Base-by-base conservation (phyloP, 1,284 basidiomycete genomes). In the Rhodotorula glutinis region DNA sequence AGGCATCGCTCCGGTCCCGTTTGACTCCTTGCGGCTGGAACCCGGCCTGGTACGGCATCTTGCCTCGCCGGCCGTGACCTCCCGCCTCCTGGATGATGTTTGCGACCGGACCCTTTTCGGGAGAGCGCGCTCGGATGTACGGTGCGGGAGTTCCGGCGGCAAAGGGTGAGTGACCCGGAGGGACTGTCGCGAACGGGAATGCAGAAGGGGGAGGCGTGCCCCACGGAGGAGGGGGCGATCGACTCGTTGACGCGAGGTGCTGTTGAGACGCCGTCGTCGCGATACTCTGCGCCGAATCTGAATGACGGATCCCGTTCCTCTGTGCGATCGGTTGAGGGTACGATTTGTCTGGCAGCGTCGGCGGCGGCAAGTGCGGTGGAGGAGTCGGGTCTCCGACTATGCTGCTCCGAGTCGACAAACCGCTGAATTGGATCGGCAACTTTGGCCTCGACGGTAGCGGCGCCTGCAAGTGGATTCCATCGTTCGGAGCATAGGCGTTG, bases 1-100 rank as follows among this genome's bases (percentile, higher is more conserved):
- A 74, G 27, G 64, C 64, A 16, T 65, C 65, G 11, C 66, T 73
- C 23, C 69, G 29, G 38, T 73, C 72, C 14, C 61, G 13, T 57
- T 62, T 47, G 23, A 74, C 72, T 1, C 73, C 73, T 23, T 56
- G 53, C 19, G 73, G 69, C 51, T 74, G 73, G 49, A 74, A 74
- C 8, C 49, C 47, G 7, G 55, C 23, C 13, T 56, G 43, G 46
- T 73, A 74, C 27, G 73, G 69, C 61, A 61, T 61, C 46, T 54
- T 53, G 14, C 57, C 51, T 5, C 55, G 21, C 10, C 43, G 16
- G 11, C 38, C 19, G 2, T 21, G 10, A 23, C 38, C 61, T 44
- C 25, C 38, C 17, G 49, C 33, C 40, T 53, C 41, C 25, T 56
- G 62, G 29, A 27, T 11, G 14, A 40, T 10, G 10, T n/a, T 38